phyloP scores from a whole-genome alignment of 139 green algal genomes.

The Chlamydomonas asymmetrica region DNA sequence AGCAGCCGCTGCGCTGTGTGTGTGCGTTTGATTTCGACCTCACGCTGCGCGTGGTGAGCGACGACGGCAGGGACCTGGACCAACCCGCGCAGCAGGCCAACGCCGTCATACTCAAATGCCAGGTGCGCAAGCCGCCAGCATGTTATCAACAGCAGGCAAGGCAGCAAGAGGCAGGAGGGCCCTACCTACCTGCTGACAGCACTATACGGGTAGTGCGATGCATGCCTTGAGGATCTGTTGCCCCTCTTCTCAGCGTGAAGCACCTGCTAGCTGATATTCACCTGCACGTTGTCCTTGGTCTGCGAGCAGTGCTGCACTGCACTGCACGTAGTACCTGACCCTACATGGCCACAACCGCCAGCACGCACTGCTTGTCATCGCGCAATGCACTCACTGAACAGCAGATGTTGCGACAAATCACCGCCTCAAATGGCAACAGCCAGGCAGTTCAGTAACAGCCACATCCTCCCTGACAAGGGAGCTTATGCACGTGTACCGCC shows the following conservation, averaged over 20 bases:
- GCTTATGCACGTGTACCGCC: too few species aligned
- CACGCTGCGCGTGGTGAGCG: slow-evolving; percentile 9
- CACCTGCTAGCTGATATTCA: not conserved
- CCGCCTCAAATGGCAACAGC: too few species aligned
- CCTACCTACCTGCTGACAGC: not conserved
- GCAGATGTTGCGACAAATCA: too few species aligned
- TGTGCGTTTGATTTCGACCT: slow-evolving; percentile 13
- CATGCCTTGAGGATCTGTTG: not conserved
- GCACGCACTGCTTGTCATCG: too few species aligned
- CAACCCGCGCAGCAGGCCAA: not conserved
- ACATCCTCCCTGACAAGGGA: too few species aligned
- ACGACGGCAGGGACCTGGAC: slow-evolving; percentile 11
- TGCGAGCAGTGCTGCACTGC: too few species aligned
- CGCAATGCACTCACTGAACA: too few species aligned
- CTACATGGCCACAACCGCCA: too few species aligned
- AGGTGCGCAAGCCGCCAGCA: not conserved
- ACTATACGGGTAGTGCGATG: not conserved
- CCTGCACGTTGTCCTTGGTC: too few species aligned
- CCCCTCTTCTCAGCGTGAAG: not conserved
- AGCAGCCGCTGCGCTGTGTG: not conserved
- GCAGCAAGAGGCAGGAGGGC: not conserved
- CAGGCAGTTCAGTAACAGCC: not conserved
- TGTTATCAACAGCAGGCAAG: not conserved
- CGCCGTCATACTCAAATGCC: slow-evolving; percentile 11
- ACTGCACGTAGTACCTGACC: too few species aligned